Percentiles rank a stretch among this genome's conserved stretches.
phyloP scores from a whole-genome alignment of 345 rosid genomes.

The Pugionium cornutum region DNA sequence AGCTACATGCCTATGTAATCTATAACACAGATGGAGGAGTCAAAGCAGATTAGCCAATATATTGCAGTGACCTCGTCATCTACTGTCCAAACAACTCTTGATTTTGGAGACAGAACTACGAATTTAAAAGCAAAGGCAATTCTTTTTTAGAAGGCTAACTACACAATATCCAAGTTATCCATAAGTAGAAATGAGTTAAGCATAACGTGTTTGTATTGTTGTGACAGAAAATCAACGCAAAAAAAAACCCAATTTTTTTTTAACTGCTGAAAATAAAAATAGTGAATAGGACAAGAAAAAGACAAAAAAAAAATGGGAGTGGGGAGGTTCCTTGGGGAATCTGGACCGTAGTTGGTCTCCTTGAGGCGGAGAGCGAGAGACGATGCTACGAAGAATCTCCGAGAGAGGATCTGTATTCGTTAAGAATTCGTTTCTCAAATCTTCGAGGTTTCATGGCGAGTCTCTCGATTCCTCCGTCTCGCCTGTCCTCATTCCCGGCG shows the following conservation, averaged over 20 bases:
- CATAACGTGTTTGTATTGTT: too few species aligned
- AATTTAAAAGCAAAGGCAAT: too few species aligned
- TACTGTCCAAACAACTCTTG: too few species aligned
- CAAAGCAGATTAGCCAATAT: too few species aligned
- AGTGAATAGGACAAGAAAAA: not conserved
- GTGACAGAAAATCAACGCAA: too few species aligned
- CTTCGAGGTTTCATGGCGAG: conserved; percentile 48
- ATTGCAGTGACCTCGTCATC: too few species aligned
- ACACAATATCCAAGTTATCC: too few species aligned
- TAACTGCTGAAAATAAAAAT: not conserved
- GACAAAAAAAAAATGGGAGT: not conserved
- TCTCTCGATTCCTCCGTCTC: conserved; percentile 49
- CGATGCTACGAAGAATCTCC: conserved; percentile 41
- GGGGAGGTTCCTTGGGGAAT: conserved; percentile 24
- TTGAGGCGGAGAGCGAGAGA: conserved; percentile 22
- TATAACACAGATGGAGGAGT: too few species aligned
- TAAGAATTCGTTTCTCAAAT: conserved; percentile 52
- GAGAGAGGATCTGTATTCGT: conserved; percentile 41
- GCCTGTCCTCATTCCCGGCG: conserved; percentile 61
- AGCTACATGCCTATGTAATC: too few species aligned
- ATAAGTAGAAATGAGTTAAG: too few species aligned
- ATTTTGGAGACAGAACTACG: too few species aligned
- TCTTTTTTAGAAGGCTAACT: too few species aligned
- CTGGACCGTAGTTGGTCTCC: conserved; percentile 31
- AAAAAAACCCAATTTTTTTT: not conserved